Conservation (phyloP, 768 basidiomycete species). For the Calocybe gangraenosa region DNA sequence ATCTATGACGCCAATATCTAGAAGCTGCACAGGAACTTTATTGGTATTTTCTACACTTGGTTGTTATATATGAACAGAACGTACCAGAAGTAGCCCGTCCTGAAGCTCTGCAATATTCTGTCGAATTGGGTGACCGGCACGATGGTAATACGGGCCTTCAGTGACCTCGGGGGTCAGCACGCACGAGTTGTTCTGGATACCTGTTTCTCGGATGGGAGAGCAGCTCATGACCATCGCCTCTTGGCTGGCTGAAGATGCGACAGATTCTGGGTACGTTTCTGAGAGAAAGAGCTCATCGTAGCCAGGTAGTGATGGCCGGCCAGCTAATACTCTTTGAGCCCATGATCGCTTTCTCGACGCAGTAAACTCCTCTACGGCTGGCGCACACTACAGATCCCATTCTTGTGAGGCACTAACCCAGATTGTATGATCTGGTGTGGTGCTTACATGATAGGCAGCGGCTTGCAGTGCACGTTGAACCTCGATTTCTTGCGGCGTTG, state of each 20-base stretch:
- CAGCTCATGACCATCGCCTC: slow-evolving; percentile 39
- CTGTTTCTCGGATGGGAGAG: slow-evolving; percentile 39
- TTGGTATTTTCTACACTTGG: background rate
- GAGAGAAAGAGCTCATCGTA: slow-evolving; percentile 41
- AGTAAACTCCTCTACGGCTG: slow-evolving; percentile 48
- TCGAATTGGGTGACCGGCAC: slow-evolving; percentile 42
- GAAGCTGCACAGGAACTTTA: slow-evolving; percentile 28
- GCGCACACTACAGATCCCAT: slow-evolving; percentile 37
- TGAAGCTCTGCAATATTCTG: slow-evolving; percentile 55
- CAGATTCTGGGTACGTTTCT: slow-evolving; percentile 30
- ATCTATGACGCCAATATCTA: slow-evolving; percentile 57
- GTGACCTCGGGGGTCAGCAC: slow-evolving; percentile 51
- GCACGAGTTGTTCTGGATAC: slow-evolving; percentile 52
- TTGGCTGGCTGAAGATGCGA: slow-evolving; percentile 15
- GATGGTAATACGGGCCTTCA: slow-evolving; percentile 53
- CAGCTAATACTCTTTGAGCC: slow-evolving; percentile 40
- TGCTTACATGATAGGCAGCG: slow-evolving; percentile 46
- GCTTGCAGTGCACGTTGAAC: slow-evolving; percentile 45
- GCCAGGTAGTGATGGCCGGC: slow-evolving; percentile 31
- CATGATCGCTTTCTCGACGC: slow-evolving; percentile 44
- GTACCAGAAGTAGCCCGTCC: slow-evolving; percentile 42
- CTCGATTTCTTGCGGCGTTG: slow-evolving; percentile 41
- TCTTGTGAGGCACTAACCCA: background rate
- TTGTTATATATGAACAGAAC: slow-evolving; percentile 12
- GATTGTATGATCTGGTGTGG: background rate